Evolutionary conservation across 2,329 filamentous ascomycete species (phyloP).

Genomic region (Botrytis medusae): DNA sequence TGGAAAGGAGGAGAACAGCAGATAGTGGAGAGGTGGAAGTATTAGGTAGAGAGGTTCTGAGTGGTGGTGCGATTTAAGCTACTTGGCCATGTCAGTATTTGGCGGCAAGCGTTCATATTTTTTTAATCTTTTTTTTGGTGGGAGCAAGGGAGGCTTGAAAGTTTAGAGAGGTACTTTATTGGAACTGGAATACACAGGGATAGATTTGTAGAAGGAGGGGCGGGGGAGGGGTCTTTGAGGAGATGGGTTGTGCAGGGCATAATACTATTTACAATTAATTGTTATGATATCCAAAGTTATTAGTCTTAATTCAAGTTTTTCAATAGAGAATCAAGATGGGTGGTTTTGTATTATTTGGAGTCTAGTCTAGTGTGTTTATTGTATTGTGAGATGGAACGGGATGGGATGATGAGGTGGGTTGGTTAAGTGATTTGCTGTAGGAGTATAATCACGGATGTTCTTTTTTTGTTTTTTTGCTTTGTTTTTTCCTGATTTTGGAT

Average conservation of each 20-base stretch:
- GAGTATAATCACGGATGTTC: too few relatives aligned
- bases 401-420: too few relatives aligned
- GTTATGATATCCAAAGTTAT: neutral
- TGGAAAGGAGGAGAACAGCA: constrained; percentile 65
- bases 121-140: neutral
- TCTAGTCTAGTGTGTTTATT: too few relatives aligned
- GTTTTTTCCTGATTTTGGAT: too few relatives aligned
- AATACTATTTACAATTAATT: neutral
- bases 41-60: constrained; percentile 58
- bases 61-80: constrained; percentile 9
- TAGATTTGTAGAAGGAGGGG: neutral
- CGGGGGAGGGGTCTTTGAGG: neutral
- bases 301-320: neutral
- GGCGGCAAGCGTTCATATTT: neutral
- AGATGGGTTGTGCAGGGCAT: neutral
- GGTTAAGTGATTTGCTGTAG: too few relatives aligned
- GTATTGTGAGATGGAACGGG: neutral
- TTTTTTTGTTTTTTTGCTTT: too few relatives aligned
- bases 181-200: neutral
- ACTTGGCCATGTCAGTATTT: neutral
- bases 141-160: neutral
- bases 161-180: neutral
- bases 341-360: neutral
- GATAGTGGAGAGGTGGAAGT: constrained; percentile 65
- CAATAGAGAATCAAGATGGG: neutral